phyloP scores from a whole-genome alignment of 192 early-diverging fungal species.

The Rhizoclosmatium globosum region DNA sequence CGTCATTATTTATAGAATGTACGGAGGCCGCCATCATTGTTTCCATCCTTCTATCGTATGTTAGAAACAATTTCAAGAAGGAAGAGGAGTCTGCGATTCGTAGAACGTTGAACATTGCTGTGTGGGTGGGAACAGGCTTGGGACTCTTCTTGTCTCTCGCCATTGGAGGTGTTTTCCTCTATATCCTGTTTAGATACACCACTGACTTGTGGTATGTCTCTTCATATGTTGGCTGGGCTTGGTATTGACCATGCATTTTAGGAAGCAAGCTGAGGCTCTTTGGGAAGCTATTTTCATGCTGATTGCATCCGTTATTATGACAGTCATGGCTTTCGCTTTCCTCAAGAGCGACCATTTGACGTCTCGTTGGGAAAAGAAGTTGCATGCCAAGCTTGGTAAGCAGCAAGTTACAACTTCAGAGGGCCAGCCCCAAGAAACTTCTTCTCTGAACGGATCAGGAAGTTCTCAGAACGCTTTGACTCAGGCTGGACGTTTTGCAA shows the following conservation, averaged over 20 bases:
- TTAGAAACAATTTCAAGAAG: constrained; percentile 33
- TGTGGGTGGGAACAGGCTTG: constrained; percentile 76
- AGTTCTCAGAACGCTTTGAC: background rate
- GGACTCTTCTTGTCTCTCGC: constrained; percentile 74
- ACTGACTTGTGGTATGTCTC: constrained; percentile 51
- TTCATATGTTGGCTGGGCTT: background rate
- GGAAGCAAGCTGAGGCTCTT: constrained; percentile 61
- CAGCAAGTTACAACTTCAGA: constrained; percentile 45
- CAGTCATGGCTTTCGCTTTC: constrained; percentile 84
- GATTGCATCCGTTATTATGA: constrained; percentile 80
- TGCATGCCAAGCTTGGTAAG: constrained; percentile 19
- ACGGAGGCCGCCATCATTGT: constrained; percentile 89
- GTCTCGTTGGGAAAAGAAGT: constrained; percentile 78
- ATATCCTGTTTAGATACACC: constrained; percentile 70
- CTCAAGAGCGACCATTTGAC: constrained; percentile 75
- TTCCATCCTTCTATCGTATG: constrained; percentile 82
- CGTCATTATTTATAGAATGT: constrained; percentile 8
- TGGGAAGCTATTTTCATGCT: constrained; percentile 89
- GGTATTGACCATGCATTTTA: background rate
- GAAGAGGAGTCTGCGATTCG: background rate
- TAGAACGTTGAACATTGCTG: constrained; percentile 37
- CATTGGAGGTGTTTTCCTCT: constrained; percentile 82
- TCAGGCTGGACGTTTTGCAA: background rate
- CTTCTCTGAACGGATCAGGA: background rate
- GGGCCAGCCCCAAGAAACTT: background rate